These are phyloP conservation scores for Annulohypoxylon stygium DNA, from an alignment of 495 filamentous ascomycete species.

Conservation along the genomic window DNA sequence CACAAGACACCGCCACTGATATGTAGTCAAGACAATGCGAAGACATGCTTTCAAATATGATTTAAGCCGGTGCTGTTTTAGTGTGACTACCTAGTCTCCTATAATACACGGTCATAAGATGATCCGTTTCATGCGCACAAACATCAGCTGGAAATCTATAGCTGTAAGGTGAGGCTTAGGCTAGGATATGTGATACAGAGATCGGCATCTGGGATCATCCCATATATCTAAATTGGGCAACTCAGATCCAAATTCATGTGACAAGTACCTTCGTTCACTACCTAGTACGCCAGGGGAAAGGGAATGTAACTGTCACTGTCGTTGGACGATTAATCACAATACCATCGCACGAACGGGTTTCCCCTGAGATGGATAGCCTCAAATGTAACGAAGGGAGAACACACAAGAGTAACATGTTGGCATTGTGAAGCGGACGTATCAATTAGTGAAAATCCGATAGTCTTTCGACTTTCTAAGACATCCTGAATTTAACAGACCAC, in stretches of 20 bases:
- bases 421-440: background rate
- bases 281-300: background rate
- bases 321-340: background rate
- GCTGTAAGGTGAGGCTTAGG: slow-evolving; percentile 22
- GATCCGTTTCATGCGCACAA: slow-evolving; percentile 5
- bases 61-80: background rate
- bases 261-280: background rate
- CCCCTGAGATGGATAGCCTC: background rate
- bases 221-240: slow-evolving; percentile 8
- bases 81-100: background rate
- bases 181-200: slow-evolving; percentile 21
- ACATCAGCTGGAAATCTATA: slow-evolving; percentile 6
- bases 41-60: background rate
- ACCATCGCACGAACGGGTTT: background rate
- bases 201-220: slow-evolving; percentile 27
- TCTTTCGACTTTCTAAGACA: background rate
- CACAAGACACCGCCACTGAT: background rate
- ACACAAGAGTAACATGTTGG: background rate
- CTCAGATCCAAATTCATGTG: slow-evolving; percentile 9
- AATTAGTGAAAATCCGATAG: background rate
- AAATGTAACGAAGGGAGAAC: background rate
- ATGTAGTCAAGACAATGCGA: slow-evolving; percentile 12
- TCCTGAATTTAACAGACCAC: background rate
- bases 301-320: background rate
- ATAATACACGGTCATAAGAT: slow-evolving; percentile 4